Evolutionary conservation across 306 rosid species (phyloP).

Genomic region (Malus fusca): DNA sequence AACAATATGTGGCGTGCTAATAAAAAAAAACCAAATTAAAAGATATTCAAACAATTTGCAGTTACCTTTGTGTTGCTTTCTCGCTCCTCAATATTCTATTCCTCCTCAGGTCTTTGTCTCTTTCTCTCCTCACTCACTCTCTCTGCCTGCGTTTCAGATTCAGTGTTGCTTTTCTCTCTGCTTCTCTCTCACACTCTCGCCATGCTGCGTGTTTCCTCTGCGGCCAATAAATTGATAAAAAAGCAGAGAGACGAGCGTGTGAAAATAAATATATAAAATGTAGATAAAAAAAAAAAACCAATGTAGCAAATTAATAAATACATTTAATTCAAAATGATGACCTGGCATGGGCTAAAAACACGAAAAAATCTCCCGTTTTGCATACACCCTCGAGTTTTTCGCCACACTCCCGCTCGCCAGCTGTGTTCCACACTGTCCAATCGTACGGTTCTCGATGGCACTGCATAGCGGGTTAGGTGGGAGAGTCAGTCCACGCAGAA

Average conservation of each 20-base stretch:
- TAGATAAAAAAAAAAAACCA: no score
- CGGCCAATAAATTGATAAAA: not conserved
- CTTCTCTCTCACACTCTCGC: not conserved
- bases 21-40: not conserved
- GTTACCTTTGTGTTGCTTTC: not conserved
- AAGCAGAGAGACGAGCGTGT: not conserved
- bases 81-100: not conserved
- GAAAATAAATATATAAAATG: not conserved
- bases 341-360: slow-evolving; percentile 12
- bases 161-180: not conserved
- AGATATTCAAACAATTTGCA: not conserved
- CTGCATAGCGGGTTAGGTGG: not conserved
- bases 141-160: not conserved
- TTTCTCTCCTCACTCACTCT: not conserved
- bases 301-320: not conserved
- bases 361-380: not conserved
- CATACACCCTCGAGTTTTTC: not conserved
- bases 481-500: not conserved
- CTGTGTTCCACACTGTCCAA: not conserved
- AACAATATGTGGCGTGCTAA: no score
- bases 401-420: not conserved
- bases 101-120: not conserved
- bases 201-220: not conserved
- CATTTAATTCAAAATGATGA: not conserved
- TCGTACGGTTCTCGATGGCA: not conserved